These are phyloP conservation scores for Paramecium octaurelia DNA, from an alignment of 73 alveolate genomes.

Conservation along the genomic window DNA sequence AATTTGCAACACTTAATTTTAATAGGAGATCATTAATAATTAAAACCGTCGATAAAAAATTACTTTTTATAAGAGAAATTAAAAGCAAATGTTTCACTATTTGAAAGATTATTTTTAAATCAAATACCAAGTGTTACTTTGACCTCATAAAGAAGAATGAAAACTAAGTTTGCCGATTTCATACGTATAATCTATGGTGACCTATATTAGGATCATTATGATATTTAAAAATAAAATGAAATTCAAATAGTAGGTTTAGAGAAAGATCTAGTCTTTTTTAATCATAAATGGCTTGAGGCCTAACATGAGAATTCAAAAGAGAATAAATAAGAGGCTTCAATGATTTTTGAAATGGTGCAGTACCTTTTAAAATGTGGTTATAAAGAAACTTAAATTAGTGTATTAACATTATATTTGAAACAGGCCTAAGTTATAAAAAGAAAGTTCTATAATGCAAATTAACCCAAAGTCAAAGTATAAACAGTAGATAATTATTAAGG, in stretches of 20 bases:
- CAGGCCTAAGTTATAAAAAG: conserved; percentile 67
- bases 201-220: conserved; percentile 62
- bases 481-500: conserved; percentile 92
- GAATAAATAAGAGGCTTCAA: conserved; percentile 78
- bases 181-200: conserved; percentile 75
- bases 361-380: conserved; percentile 72
- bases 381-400: conserved; percentile 68
- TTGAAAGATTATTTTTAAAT: conserved; percentile 83
- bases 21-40: conserved; percentile 90
- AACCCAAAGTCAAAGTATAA: conserved; percentile 63
- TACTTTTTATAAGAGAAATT: conserved; percentile 69
- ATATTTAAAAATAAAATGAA: conserved; percentile 38
- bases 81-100: conserved; percentile 79
- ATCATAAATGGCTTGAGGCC: conserved; percentile 71
- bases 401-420: conserved; percentile 80
- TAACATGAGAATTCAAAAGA: conserved; percentile 72
- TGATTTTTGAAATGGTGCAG: conserved; percentile 66
- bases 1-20: conserved; percentile 75
- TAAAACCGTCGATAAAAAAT: conserved; percentile 71
- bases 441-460: not conserved
- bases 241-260: conserved; percentile 69
- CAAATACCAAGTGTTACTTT: conserved; percentile 64
- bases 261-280: conserved; percentile 70
- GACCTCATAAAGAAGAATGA: conserved; percentile 85
- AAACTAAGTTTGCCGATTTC: conserved; percentile 79